A percentile compares a stretch with the other conserved stretches of the same genome.
phyloP scores from a whole-genome alignment of 192 early-diverging fungal genomes.

The Dimargaris xerosporica region DNA sequence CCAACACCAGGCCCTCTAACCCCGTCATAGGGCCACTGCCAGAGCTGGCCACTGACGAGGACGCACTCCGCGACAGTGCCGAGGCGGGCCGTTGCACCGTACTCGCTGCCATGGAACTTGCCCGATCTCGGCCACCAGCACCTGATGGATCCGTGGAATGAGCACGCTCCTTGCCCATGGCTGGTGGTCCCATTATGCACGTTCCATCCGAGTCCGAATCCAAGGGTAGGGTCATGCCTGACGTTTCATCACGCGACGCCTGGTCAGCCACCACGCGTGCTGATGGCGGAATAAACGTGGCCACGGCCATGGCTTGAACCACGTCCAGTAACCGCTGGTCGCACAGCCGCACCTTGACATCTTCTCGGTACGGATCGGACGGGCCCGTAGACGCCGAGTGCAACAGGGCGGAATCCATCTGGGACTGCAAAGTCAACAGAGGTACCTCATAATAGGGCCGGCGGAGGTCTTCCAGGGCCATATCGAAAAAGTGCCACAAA shows the following conservation, averaged over 20 bases:
- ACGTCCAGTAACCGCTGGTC: slow-evolving; percentile 46
- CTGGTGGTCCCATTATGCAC: background rate
- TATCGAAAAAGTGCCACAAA: slow-evolving; percentile 84
- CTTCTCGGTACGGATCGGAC: slow-evolving; percentile 72
- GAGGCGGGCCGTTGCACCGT: background rate
- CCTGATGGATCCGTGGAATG: slow-evolving; percentile 2
- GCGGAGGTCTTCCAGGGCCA: slow-evolving; percentile 55
- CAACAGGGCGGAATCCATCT: slow-evolving; percentile 76
- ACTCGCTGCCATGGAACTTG: background rate
- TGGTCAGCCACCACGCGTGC: slow-evolving; percentile 31
- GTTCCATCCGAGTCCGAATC: background rate
- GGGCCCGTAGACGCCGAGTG: slow-evolving; percentile 71
- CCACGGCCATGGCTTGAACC: slow-evolving; percentile 50
- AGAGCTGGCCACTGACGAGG: background rate
- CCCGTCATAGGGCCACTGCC: slow-evolving; percentile 22
- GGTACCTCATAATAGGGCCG: slow-evolving; percentile 48
- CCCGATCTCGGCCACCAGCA: slow-evolving; percentile 7
- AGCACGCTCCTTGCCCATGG: too few species aligned
- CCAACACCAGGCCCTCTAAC: slow-evolving; percentile 65
- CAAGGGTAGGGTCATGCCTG: background rate
- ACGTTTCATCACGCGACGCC: slow-evolving; percentile 10
- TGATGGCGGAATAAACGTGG: slow-evolving; percentile 9
- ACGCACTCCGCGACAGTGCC: background rate
- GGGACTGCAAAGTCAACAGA: slow-evolving; percentile 56
- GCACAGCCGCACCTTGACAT: slow-evolving; percentile 62